These are phyloP conservation scores for Echeveria elegans DNA, from an alignment of 164 flowering plant genomes.

Conservation along the genomic window DNA sequence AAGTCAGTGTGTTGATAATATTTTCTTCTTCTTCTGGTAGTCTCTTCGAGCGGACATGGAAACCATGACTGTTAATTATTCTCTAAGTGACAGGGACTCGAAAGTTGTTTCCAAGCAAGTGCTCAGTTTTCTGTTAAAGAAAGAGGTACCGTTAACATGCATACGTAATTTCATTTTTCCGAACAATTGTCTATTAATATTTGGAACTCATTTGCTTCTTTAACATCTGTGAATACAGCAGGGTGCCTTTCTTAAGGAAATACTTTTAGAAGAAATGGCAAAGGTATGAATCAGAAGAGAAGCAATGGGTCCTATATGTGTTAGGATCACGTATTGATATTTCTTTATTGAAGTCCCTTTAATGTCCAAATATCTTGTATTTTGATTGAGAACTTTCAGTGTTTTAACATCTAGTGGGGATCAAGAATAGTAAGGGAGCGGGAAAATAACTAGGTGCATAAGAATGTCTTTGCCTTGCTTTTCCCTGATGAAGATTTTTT, in stretches of 20 bases:
- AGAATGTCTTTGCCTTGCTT: neutral
- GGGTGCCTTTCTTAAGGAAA: constrained; percentile 86
- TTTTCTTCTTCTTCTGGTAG: constrained; percentile 27
- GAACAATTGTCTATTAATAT: neutral
- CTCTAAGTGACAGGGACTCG: constrained; percentile 31
- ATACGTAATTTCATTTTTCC: neutral
- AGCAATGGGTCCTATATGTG: neutral
- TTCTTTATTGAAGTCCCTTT: neutral
- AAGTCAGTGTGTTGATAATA: constrained; percentile 5
- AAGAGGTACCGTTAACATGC: constrained; percentile 45
- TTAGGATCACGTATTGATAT: no score
- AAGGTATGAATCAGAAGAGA: constrained; percentile 37
- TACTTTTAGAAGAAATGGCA: constrained; percentile 75
- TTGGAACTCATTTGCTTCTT: neutral
- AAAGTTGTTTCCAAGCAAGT: constrained; percentile 44
- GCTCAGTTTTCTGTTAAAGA: constrained; percentile 61
- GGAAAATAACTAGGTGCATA: neutral
- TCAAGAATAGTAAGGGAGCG: neutral
- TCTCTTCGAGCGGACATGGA: constrained; percentile 72
- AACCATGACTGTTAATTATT: constrained; percentile 23
- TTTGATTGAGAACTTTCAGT: neutral
- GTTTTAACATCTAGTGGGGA: neutral
- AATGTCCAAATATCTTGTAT: neutral
- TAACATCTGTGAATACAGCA: constrained; percentile 24
- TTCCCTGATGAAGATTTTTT: neutral